Conservation (phyloP, 768 basidiomycete species). For the Tricholomella constricta region DNA sequence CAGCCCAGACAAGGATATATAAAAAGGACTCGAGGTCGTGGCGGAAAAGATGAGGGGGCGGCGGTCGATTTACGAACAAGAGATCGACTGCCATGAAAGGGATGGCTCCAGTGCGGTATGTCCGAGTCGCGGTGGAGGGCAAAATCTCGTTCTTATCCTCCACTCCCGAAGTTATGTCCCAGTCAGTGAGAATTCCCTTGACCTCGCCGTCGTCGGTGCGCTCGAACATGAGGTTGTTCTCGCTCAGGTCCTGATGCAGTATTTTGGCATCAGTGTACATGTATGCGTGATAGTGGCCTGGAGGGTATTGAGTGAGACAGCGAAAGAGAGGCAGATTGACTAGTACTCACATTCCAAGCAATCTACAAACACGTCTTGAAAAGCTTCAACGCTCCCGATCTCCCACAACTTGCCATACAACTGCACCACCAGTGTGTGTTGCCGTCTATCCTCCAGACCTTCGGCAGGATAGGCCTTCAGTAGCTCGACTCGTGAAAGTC, state of each 20-base stretch:
- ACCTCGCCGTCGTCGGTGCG: background rate
- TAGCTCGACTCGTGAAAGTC: constrained; percentile 8
- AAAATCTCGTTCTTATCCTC: constrained; percentile 5
- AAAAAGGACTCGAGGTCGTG: constrained; percentile 14
- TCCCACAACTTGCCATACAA: constrained; percentile 24
- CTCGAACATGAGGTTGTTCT: constrained; percentile 30
- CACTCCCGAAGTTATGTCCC: constrained; percentile 24
- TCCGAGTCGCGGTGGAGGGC: constrained; percentile 10
- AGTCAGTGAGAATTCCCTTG: constrained; percentile 29
- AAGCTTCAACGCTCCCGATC: constrained; percentile 22
- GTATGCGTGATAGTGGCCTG: constrained; percentile 28
- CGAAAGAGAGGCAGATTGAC: background rate
- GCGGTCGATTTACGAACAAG: background rate
- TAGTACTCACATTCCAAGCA: constrained; percentile 28
- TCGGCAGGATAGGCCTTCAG: no score
- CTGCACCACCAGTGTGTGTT: constrained; percentile 11
- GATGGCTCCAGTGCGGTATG: constrained; percentile 9
- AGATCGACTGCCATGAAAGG: constrained; percentile 4
- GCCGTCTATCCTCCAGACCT: background rate
- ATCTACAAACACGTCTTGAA: constrained; percentile 29
- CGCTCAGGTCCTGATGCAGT: constrained; percentile 34
- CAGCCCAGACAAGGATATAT: constrained; percentile 10
- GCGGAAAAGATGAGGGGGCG: background rate
- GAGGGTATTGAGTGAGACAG: background rate
- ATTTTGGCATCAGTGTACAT: constrained; percentile 19